A percentile compares a stretch with the other conserved stretches of the same genome.
phyloP scores from a whole-genome alignment of 306 rosid genomes.

The Ziziphus jujuba region DNA sequence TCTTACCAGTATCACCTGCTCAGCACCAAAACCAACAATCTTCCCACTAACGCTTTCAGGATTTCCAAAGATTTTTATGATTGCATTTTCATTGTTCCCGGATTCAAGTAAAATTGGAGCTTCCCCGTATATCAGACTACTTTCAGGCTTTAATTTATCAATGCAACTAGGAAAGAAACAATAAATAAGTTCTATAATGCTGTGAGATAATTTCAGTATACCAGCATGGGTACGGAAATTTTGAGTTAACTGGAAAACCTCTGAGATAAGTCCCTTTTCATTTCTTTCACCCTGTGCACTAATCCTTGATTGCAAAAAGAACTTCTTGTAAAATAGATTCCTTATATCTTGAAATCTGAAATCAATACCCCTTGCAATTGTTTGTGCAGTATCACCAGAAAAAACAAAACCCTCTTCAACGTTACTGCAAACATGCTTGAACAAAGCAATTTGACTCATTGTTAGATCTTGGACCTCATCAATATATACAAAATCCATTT shows the following conservation, averaged over 20 bases:
- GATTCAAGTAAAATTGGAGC: conserved; percentile 63
- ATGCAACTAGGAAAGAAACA: conserved; percentile 63
- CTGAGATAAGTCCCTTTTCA: conserved; percentile 47
- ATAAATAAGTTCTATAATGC: conserved; percentile 63
- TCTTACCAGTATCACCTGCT: conserved; percentile 80
- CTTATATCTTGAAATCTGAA: conserved; percentile 72
- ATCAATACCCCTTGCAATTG: conserved; percentile 81
- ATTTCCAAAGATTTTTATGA: conserved; percentile 65
- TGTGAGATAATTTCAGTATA: conserved; percentile 66
- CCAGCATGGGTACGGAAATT: conserved; percentile 82
- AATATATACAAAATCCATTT: conserved; percentile 59
- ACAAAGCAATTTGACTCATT: conserved; percentile 74
- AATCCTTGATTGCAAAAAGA: conserved; percentile 42
- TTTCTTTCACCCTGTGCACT: conserved; percentile 29
- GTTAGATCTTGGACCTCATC: conserved; percentile 89
- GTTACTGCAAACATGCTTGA: conserved; percentile 63
- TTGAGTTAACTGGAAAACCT: conserved; percentile 48
- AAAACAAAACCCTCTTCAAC: conserved; percentile 86
- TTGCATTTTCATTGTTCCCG: conserved; percentile 54
- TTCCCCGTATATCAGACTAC: conserved; percentile 65
- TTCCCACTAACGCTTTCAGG: conserved; percentile 31
- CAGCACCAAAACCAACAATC: conserved; percentile 78
- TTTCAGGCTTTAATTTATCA: conserved; percentile 71
- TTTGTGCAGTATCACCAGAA: conserved; percentile 84
- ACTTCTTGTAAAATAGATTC: conserved; percentile 57